Conservation (phyloP, 345 rosid species). For the Noccaea bulbosa region DNA sequence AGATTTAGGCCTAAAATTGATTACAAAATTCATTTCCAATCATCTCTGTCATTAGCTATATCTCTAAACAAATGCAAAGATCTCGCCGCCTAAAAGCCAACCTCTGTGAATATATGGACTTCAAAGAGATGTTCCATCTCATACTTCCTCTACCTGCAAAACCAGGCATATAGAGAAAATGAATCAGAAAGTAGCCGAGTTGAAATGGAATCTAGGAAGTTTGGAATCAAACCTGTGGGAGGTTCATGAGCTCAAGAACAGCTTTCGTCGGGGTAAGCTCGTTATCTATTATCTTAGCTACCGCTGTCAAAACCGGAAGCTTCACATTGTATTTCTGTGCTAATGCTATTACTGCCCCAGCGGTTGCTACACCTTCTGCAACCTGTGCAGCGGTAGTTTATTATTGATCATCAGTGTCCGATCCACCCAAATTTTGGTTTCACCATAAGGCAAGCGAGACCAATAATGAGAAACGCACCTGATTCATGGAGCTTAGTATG, state of each 20-base stretch:
- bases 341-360: conserved; percentile 91
- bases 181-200: not conserved
- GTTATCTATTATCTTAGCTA: conserved; percentile 83
- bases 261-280: conserved; percentile 88
- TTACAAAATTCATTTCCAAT: conserved; percentile 35
- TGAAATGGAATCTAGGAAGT: not conserved
- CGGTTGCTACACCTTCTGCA: conserved; percentile 95
- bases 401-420: conserved; percentile 1
- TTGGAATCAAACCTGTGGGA: conserved; percentile 65
- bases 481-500: conserved; percentile 81
- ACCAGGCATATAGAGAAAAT: conserved; percentile 4
- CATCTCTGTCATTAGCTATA: conserved; percentile 27
- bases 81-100: conserved; percentile 17
- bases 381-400: conserved; percentile 52
- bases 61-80: conserved; percentile 37
- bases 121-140: conserved; percentile 36
- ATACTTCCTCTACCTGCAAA: conserved; percentile 75
- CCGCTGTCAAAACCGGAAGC: conserved; percentile 93
- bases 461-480: conserved; percentile 56
- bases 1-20: conserved; percentile 21
- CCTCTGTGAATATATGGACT: conserved; percentile 23
- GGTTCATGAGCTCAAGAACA: conserved; percentile 82
- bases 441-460: not conserved
- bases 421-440: conserved; percentile 24
- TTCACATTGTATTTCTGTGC: conserved; percentile 95